phyloP scores from a whole-genome alignment of 1,139 yeast species.

The Sugiyamaella castrensis region DNA sequence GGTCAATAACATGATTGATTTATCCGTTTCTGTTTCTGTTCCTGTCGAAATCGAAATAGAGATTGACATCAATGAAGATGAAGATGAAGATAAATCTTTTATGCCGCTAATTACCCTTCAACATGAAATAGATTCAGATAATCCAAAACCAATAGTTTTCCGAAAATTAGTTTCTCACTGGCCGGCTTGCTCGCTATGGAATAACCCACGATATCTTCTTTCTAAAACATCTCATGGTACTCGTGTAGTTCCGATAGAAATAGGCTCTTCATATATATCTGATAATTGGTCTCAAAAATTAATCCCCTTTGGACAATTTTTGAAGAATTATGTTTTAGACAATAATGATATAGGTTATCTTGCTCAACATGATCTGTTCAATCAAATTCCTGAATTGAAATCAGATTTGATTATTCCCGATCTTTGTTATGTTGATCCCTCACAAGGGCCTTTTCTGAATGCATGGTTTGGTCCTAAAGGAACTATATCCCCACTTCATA shows the following conservation, averaged over 20 bases:
- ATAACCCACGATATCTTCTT: constrained; percentile 20
- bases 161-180: constrained; percentile 22
- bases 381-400: constrained; percentile 22
- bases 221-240: constrained; percentile 16
- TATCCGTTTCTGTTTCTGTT: background rate
- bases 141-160: constrained; percentile 19
- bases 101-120: background rate
- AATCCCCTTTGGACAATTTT: constrained; percentile 20
- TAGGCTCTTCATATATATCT: constrained; percentile 25
- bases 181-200: constrained; percentile 30
- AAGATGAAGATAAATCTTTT: no score
- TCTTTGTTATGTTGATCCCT: constrained; percentile 16
- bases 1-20: no score
- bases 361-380: constrained; percentile 26
- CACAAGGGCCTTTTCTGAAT: constrained; percentile 19
- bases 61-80: no score
- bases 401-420: constrained; percentile 26
- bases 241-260: constrained; percentile 30
- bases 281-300: constrained; percentile 25
- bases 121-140: background rate
- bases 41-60: no score
- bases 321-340: constrained; percentile 15
- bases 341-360: constrained; percentile 17
- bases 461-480: constrained; percentile 31
- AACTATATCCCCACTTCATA: constrained; percentile 31